phyloP scores from a whole-genome alignment of 345 rosid genomes.

The Gossypium anomalum region DNA sequence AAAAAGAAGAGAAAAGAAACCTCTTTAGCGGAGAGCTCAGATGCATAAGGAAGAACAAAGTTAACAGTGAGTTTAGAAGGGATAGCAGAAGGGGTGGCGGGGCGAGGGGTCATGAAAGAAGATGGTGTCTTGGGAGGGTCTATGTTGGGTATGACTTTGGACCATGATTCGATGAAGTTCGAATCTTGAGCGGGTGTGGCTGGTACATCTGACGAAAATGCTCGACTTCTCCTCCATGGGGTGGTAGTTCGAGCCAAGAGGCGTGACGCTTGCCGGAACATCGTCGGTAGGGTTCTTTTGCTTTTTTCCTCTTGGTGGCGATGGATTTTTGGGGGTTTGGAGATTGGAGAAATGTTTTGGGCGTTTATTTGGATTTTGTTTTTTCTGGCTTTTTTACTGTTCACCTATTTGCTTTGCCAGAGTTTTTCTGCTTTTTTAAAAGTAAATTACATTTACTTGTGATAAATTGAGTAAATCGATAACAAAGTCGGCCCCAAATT shows the following conservation, averaged over 20 bases:
- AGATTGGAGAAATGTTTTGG: background rate
- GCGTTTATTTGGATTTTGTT: background rate
- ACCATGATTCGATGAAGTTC: slow-evolving; percentile 58
- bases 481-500: background rate
- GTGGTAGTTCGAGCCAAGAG: slow-evolving; percentile 38
- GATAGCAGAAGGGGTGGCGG: slow-evolving; percentile 50
- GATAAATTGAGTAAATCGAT: background rate
- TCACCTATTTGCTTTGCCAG: background rate
- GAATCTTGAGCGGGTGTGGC: slow-evolving; percentile 46
- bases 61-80: slow-evolving; percentile 85
- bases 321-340: slow-evolving; percentile 10
- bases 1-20: slow-evolving; percentile 23
- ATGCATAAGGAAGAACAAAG: slow-evolving; percentile 69
- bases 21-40: slow-evolving; percentile 56
- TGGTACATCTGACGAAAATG: slow-evolving; percentile 48
- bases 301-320: background rate
- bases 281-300: slow-evolving; percentile 14
- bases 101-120: slow-evolving; percentile 63
- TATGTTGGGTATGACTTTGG: slow-evolving; percentile 58
- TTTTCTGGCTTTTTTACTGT: background rate
- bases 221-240: slow-evolving; percentile 26
- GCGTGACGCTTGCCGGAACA: slow-evolving; percentile 51
- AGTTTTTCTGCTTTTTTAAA: background rate
- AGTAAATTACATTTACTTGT: background rate
- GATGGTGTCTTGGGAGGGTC: slow-evolving; percentile 83